Conservation (phyloP, 108 stramenopile genomes). For the Nannochloropsis granulata region DNA sequence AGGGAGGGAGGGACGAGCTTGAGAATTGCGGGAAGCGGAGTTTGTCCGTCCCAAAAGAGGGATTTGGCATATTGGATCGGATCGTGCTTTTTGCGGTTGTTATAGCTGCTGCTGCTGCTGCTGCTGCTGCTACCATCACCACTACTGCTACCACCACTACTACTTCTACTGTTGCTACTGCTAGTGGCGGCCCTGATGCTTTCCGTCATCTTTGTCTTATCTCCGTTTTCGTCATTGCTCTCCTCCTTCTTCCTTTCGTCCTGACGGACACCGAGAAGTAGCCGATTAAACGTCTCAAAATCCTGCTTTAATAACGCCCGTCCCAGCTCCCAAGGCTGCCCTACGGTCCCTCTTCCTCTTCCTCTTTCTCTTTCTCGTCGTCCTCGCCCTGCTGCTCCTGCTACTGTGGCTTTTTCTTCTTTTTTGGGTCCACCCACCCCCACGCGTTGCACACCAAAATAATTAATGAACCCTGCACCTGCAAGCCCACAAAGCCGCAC, state of each 20-base stretch:
- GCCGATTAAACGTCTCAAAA: not conserved
- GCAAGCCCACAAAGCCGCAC: not conserved
- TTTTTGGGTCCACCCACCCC: not conserved
- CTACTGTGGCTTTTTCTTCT: not conserved
- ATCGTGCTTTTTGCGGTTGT: not conserved
- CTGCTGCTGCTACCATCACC: not conserved
- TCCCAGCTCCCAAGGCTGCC: not conserved
- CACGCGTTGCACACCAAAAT: not conserved
- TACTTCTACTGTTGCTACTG: not conserved
- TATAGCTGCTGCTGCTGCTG: not conserved
- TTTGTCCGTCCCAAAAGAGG: not conserved
- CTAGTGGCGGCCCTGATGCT: not conserved
- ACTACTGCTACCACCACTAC: not conserved
- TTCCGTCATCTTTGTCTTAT: not conserved
- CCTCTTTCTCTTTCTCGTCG: too few relatives aligned
- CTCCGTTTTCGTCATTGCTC: not conserved
- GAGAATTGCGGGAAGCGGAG: not conserved
- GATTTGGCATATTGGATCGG: not conserved
- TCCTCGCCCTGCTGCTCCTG: not conserved
- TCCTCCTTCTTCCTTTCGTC: not conserved
- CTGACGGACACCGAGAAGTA: not conserved
- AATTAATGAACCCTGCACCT: not conserved
- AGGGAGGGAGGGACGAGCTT: not conserved
- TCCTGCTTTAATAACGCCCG: not conserved
- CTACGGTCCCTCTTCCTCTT: not conserved